Evolutionary conservation across 1,284 basidiomycete species (phyloP), one percentile per base, ranked within the genome.

Genomic region (Omphalotus olearius): DNA sequence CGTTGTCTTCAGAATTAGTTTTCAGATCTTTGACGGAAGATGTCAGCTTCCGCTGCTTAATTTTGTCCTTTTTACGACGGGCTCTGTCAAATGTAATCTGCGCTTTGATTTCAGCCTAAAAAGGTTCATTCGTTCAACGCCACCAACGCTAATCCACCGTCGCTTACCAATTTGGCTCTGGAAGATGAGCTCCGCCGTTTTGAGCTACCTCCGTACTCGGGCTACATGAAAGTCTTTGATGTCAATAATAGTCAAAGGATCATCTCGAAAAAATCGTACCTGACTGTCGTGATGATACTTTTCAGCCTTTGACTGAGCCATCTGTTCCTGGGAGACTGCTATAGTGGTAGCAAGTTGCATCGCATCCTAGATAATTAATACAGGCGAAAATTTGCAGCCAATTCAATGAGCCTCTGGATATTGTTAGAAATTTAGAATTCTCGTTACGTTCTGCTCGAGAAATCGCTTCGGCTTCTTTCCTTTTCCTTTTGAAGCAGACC

Each of bases 311-410:
- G 11, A 36, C 16, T 35, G 44, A 16, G 35, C 30, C 16, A 38
- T 36, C 37, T 43, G 13, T 25, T 52, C 51, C 36, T 30, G 45
- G 4, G 39, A 17, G 11, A 30, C 30, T 47, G 35, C 40, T n/a
- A 52, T 52, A 4, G 40, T 35, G 14, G 26, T 33, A 36, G 51
- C 51, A 14, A 47, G 51, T 37, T 52, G 45, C 39, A 52, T 17
- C 25, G 45, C 36, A 42, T 52, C 51, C 51, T 52, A 9, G 30
- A 37, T 13, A 47, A 23, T 4, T 14, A 7, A 17, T 30, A 23
- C 16, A 20, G 37, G 6, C 17, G 26, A 3, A 14, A n/a, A 25
- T 1, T 6, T 26, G n/a, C 20, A 33, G 16, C 23, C n/a, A 25
- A 14, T 20, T 17, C n/a, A 14, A 17, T n/a, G 14, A 18, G n/a